Evolutionary conservation across 2,329 filamentous ascomycete species (phyloP).

Genomic region (Podosphaera fusca): DNA sequence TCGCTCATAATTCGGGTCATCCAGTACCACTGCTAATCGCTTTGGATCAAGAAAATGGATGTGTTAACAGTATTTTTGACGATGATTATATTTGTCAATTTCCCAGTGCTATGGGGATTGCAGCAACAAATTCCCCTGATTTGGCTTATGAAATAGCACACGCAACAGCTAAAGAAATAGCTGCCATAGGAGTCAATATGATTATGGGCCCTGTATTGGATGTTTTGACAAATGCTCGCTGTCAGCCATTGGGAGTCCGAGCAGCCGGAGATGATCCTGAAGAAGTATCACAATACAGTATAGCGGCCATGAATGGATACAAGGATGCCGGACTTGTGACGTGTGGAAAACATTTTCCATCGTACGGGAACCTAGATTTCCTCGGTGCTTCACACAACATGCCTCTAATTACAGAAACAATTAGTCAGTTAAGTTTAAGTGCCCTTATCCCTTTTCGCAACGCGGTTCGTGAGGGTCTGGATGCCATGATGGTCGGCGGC

Average conservation of each 20-base stretch:
- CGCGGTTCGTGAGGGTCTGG: slow-evolving; percentile 64
- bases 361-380: slow-evolving; percentile 86
- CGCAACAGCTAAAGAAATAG: slow-evolving; percentile 78
- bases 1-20: slow-evolving; percentile 76
- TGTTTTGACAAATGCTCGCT: slow-evolving; percentile 77
- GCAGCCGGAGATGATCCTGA: slow-evolving; percentile 84
- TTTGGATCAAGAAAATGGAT: slow-evolving; percentile 92
- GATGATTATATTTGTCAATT: slow-evolving; percentile 92
- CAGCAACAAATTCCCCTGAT: slow-evolving; percentile 69
- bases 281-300: slow-evolving; percentile 79
- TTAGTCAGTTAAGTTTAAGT: slow-evolving; percentile 80
- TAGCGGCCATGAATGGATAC: slow-evolving; percentile 78
- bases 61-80: slow-evolving; percentile 89
- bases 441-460: slow-evolving; percentile 81
- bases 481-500: slow-evolving; percentile 89
- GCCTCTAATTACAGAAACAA: slow-evolving; percentile 81
- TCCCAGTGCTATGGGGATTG: slow-evolving; percentile 87
- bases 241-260: slow-evolving; percentile 73
- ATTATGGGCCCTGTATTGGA: slow-evolving; percentile 87
- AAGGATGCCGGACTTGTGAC: slow-evolving; percentile 75
- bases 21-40: slow-evolving; percentile 74
- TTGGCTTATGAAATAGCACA: slow-evolving; percentile 78
- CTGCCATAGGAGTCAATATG: slow-evolving; percentile 84
- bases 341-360: slow-evolving; percentile 90
- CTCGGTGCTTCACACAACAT: slow-evolving; percentile 78